A percentile compares a stretch with the other conserved stretches of the same genome.
These are phyloP conservation scores for Trichoderma cornu-damae DNA, from an alignment of 2,329 filamentous ascomycete species.

Conservation along the genomic window DNA sequence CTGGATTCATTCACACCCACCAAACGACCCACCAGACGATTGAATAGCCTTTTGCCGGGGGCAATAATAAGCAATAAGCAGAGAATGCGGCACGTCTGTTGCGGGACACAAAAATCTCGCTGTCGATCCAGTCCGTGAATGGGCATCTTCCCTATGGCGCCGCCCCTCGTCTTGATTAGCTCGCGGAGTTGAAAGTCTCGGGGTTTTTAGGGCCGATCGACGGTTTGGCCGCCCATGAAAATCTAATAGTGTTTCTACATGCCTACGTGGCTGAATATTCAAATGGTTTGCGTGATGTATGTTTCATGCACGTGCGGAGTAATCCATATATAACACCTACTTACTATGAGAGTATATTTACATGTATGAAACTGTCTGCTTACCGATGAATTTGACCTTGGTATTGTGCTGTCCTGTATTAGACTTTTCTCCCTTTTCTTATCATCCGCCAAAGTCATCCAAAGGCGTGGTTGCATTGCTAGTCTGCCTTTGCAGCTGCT, in stretches of 20 bases:
- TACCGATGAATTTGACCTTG: background rate
- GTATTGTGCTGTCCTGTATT: background rate
- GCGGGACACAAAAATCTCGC: background rate
- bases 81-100: background rate
- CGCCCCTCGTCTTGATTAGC: background rate
- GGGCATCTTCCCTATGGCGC: background rate
- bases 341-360: too few relatives aligned
- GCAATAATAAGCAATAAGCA: background rate
- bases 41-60: background rate
- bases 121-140: background rate
- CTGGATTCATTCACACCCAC: background rate
- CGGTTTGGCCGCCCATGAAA: background rate
- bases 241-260: background rate
- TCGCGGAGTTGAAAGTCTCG: background rate
- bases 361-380: too few relatives aligned
- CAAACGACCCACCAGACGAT: background rate
- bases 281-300: too few relatives aligned
- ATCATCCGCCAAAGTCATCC: background rate
- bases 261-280: background rate
- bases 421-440: too few relatives aligned
- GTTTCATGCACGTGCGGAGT: too few relatives aligned
- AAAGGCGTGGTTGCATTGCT: background rate
- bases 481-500: background rate
- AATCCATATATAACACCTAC: too few relatives aligned
- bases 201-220: background rate